Evolutionary conservation across 1,284 basidiomycete genomes (phyloP), one percentile per base, ranked within the genome.

Genomic region (Rhodotorula sp.): DNA sequence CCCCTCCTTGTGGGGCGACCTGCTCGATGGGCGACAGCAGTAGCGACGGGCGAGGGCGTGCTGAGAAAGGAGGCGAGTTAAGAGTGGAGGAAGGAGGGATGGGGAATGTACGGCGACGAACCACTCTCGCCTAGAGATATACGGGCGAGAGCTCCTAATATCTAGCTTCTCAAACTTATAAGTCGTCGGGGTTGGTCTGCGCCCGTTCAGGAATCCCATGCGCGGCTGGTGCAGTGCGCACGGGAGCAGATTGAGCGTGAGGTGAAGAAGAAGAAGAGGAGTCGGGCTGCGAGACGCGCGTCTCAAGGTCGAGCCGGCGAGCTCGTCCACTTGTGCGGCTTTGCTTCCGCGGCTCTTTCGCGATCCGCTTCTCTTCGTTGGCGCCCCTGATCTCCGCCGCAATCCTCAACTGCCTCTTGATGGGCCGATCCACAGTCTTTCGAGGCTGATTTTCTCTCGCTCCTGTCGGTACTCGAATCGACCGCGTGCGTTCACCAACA

Each of bases 201-300:
- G n/a, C 60, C 48, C 60, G 60, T 62, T 62, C 60, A 62, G 60
- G 60, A 62, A 62, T n/a, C 60, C 54, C 54, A 56, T 26, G 54
- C 26, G 54, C 54, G 54, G 54, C 54, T 56, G 54, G 26, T 29
- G 54, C 54, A 29, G 26, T 56, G 54, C 54, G 54, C 54, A 26
- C 54, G 26, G 26, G 54, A 56, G 54, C 54, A 56, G 54, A 56
- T 56, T 15, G 54, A 26, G 54, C 54, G 54, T 56, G 60, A 48
- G 60, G 60, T 62, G 60, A 62, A 62, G 60, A 49, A 46, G 39
- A 43, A 48, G 48, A 29, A 58, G 31, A 58, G 57, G 21, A n/a
- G 57, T 20, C 26, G n/a, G 14, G 56, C 3, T 14, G 23, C 23
- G 29, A 56, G 12, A 26, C 54, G 54, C n/a, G 54, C 54, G 54